These are phyloP conservation scores for Tilletia caries DNA, from an alignment of 1,284 basidiomycete genomes.

Conservation along the genomic window DNA sequence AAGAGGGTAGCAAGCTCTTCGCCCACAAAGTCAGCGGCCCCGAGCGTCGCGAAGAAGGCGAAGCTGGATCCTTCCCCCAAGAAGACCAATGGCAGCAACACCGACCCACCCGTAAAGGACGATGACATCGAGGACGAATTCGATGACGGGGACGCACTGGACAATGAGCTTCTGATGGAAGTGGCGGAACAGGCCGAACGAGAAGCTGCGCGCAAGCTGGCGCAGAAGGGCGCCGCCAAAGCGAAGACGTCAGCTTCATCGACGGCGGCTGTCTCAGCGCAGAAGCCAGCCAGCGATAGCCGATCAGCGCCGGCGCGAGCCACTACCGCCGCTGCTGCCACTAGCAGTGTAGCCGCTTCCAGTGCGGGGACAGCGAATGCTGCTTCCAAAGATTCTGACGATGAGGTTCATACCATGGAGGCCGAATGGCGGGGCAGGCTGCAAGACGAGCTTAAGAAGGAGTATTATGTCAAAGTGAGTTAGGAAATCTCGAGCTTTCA, in stretches of 20 bases:
- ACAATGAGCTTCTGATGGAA: background rate
- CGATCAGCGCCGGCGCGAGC: background rate
- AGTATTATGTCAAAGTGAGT: conserved; percentile 32
- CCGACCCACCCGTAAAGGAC: background rate
- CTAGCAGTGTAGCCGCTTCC: background rate
- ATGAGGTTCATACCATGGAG: conserved; percentile 38
- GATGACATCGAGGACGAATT: background rate
- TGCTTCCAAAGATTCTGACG: background rate
- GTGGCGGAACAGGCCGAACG: background rate
- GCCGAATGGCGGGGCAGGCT: conserved; percentile 37
- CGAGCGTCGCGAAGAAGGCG: background rate
- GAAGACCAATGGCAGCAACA: background rate
- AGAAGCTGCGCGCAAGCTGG: background rate
- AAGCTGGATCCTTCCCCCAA: background rate
- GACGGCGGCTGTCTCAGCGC: background rate
- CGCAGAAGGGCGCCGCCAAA: background rate
- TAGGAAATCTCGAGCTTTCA: too few relatives aligned
- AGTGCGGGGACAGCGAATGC: background rate
- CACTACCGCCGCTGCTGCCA: background rate
- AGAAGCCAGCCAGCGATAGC: background rate
- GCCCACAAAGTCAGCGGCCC: background rate
- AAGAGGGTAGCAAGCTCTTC: background rate
- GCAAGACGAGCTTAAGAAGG: conserved; percentile 36
- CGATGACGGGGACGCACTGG: background rate
- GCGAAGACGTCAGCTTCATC: background rate